Conservation (phyloP, 768 basidiomycete species). For the Daedaleopsis nitida region DNA sequence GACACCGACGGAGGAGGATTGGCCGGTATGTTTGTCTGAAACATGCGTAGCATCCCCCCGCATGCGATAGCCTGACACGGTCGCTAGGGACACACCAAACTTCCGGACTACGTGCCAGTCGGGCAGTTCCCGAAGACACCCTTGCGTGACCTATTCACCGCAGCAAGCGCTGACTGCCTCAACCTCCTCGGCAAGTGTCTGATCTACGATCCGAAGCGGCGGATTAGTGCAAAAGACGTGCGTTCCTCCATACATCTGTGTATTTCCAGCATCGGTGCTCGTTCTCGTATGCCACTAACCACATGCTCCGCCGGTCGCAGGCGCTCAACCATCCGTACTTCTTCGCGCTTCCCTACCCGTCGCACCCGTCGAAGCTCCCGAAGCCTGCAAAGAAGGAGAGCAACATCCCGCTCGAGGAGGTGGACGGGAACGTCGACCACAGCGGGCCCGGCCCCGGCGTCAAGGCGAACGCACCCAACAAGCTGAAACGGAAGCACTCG, state of each 20-base stretch:
- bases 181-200: slow-evolving; percentile 82
- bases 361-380: slow-evolving; percentile 87
- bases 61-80: neutral
- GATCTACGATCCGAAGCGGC: slow-evolving; percentile 80
- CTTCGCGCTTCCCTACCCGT: slow-evolving; percentile 80
- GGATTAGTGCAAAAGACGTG: slow-evolving; percentile 81
- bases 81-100: slow-evolving; percentile 79
- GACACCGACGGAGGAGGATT: slow-evolving; percentile 94
- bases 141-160: slow-evolving; percentile 86
- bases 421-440: slow-evolving; percentile 71
- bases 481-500: slow-evolving; percentile 72
- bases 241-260: slow-evolving; percentile 22
- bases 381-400: slow-evolving; percentile 55
- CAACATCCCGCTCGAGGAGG: slow-evolving; percentile 68
- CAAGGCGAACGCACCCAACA: slow-evolving; percentile 53
- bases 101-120: slow-evolving; percentile 88
- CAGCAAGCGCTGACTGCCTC: slow-evolving; percentile 82
- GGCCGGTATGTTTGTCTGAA: slow-evolving; percentile 64
- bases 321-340: slow-evolving; percentile 90
- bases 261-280: no score
- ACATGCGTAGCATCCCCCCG: neutral
- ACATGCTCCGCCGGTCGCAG: slow-evolving; percentile 38
- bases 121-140: slow-evolving; percentile 85
- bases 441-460: slow-evolving; percentile 50
- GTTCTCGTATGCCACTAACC: neutral